phyloP scores from a whole-genome alignment of 75 land plant genomes.

The Cunninghamia lanceolata region DNA sequence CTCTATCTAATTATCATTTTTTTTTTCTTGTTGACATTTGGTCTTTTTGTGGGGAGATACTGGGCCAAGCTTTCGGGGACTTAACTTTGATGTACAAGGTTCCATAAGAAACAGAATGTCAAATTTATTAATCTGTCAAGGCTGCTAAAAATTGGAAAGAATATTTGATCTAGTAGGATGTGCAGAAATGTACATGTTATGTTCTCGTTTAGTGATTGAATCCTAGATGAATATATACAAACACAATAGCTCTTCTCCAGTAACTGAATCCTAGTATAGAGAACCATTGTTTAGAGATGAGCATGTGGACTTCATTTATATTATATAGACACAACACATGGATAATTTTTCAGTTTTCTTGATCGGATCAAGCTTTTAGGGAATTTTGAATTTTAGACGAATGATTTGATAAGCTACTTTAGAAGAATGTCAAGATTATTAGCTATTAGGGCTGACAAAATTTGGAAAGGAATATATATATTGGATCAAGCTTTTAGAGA shows the following conservation, averaged over 20 bases:
- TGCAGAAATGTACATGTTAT: neutral
- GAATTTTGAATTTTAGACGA: too few species aligned
- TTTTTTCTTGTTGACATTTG: neutral
- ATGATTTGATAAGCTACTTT: too few species aligned
- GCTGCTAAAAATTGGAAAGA: neutral
- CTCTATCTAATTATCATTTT: neutral
- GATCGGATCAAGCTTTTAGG: too few species aligned
- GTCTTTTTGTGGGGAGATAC: neutral
- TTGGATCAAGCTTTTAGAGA: neutral
- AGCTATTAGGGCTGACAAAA: too few species aligned
- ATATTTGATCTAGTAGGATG: neutral
- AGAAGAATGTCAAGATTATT: too few species aligned
- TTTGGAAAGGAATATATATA: neutral
- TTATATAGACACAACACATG: too few species aligned
- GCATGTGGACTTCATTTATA: neutral
- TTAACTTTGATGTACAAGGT: neutral
- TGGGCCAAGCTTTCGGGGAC: neutral
- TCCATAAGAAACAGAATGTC: slow-evolving; percentile 1
- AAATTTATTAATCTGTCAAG: neutral
- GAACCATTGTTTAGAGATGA: neutral
- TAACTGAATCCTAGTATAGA: neutral
- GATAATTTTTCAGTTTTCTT: too few species aligned
- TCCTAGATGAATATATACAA: neutral
- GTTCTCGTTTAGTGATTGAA: neutral
- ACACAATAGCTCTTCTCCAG: neutral